Evolutionary conservation across 1,139 yeast genomes (phyloP), one percentile per base, ranked within the genome.

Genomic region (Schwanniomyces etchellsii): DNA sequence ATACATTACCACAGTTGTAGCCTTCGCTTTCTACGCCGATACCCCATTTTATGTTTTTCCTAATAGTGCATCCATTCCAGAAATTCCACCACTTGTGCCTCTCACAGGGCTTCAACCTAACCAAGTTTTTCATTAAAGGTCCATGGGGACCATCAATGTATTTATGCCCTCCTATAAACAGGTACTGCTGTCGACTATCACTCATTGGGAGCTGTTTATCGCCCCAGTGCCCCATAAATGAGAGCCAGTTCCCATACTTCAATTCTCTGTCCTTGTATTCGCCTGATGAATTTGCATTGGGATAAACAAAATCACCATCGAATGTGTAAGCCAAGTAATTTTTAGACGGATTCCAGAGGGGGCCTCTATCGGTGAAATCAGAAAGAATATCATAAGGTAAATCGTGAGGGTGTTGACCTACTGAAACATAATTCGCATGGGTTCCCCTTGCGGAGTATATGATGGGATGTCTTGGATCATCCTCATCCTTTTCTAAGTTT

Each of bases 341-440:
- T 47, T 71, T 60, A 0, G 88, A 64, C 0, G 97, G 96, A 53
- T 89, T 91, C 97, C 98, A 91, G 42, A 91, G 62, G 3, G 94
- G 83, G 2, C 98, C 98, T 28, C 96, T 65, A 52, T 91, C 97
- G 1, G 97, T 86, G 54, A 86, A 91, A 57, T 91, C 98, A 28
- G 88, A 78, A 30, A 91, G 62, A 37, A 93, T 88, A 34, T 85
- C 83, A 55, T 84, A 86, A 0, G 98, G 98, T 32, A 88, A 70
- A 54, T 91, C 97, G 53, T 89, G 97, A 1, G 96, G 81, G 52
- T 89, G 95, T 49, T 89, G 95, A 1, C 98, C 98, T 0, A 83
- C 91, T n/a, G 94, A 76, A 0, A 93, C 95, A 50, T 91, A 91
- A 54, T 89, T 89, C 11, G 97, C 97, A 57, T 91, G 98, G 0